Evolutionary conservation across 2,329 filamentous ascomycete genomes (phyloP).

Genomic region (Sporothrix dimorphospora): DNA sequence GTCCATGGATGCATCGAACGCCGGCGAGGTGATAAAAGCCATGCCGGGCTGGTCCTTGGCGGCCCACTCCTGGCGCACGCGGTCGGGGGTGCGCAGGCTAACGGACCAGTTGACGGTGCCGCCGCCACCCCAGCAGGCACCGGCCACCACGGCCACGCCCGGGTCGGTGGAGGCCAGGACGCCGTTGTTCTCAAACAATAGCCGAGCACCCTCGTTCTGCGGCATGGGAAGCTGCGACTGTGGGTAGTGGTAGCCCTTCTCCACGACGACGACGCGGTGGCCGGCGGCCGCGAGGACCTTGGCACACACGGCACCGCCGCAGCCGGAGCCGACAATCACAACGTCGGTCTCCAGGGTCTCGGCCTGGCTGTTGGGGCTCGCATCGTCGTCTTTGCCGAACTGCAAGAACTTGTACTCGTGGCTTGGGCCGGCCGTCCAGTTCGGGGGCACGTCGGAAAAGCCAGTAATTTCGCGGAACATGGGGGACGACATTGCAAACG

Average conservation of each 20-base stretch:
- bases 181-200: conserved; percentile 73
- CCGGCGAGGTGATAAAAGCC: conserved; percentile 70
- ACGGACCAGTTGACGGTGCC: conserved; percentile 87
- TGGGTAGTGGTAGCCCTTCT: conserved; percentile 75
- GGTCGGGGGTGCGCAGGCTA: conserved; percentile 67
- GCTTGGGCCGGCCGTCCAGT: conserved; percentile 54
- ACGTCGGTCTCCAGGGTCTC: conserved; percentile 76
- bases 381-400: conserved; percentile 45
- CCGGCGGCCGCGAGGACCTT: conserved; percentile 80
- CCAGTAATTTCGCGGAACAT: conserved; percentile 59
- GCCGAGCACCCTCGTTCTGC: conserved; percentile 59
- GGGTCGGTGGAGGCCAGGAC: conserved; percentile 58
- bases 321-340: conserved; percentile 84
- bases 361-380: too few relatives aligned
- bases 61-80: conserved; percentile 82
- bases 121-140: conserved; percentile 80
- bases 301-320: conserved; percentile 79
- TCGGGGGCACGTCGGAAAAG: conserved; percentile 57
- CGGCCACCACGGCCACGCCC: conserved; percentile 65
- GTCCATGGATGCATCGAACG: conserved; percentile 79
- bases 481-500: conserved; percentile 59
- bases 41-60: conserved; percentile 60
- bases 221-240: conserved; percentile 75
- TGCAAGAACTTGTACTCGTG: conserved; percentile 66
- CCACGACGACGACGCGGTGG: conserved; percentile 69